Base-by-base conservation (phyloP, 805 yeast species). In the Wickerhamomyces pijperi region DNA sequence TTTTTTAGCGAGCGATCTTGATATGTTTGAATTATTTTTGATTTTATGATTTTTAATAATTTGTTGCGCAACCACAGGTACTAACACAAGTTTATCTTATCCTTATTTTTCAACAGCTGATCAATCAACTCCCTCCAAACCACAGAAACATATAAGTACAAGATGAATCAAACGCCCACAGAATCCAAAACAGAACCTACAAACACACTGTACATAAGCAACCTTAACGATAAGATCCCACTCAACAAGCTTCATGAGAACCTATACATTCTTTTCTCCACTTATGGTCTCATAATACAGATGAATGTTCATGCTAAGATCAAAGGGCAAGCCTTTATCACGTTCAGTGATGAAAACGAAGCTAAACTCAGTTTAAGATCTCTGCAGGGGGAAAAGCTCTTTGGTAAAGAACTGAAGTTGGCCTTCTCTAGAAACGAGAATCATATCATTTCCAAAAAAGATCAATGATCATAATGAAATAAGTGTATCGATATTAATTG, bases 321-420 rank as follows among this genome's bases (percentile, higher is more conserved):
- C 46, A 61, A 83, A 40, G 87, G 86, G 0, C 85, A 78, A 50
- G 87, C 86, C 0, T 82, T 79, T 61, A 55, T 81, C 2, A 60
- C 72, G 2, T 65, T 77, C 46, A 64, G 70, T 28, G 65, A 68
- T 19, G 42, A 61, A 1, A 67, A 66, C 17, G 72, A 69, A 34
- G 78, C 87, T 0, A 61, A 67, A 12, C 37, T 61, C 36, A 84
- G 85, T 0, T 36, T 70, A 44, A 61, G 65, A 31, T 56, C 68
- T 5, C 50, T 76, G 12, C 68, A 78, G 36, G 63, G 64, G 2
- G 68, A 66, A 28, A 40, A 42, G 3, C 64, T 82, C 28, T 78
- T 81, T 47, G 78, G 72, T 1, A 76, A 75, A 46, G 58, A 59
- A 5, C 42, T 80, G 36, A 53, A 48, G 11, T 58, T 80, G 3